Evolutionary conservation across 2,329 filamentous ascomycete species (phyloP).

Genomic region (Stagonosporopsis tanaceti): DNA sequence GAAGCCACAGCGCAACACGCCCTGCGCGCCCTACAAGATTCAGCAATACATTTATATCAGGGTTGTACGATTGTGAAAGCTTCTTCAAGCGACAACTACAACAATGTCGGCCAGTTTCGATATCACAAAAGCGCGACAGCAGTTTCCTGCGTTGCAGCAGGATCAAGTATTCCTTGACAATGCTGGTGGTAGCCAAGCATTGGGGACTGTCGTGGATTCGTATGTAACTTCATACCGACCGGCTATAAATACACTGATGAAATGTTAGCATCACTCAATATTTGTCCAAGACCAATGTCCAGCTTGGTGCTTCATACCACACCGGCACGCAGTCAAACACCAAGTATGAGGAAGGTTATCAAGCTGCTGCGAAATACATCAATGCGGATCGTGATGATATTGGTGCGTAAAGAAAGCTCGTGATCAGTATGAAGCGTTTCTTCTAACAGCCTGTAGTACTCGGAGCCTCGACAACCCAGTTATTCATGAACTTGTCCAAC

Average conservation of each 20-base stretch:
- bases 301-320: slow-evolving; percentile 75
- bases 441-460: slow-evolving; percentile 59
- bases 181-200: slow-evolving; percentile 76
- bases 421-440: too few relatives aligned
- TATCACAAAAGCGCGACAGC: slow-evolving; percentile 62
- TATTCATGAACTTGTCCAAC: slow-evolving; percentile 71
- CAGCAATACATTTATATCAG: not conserved
- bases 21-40: slow-evolving; percentile 7
- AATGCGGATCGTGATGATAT: slow-evolving; percentile 73
- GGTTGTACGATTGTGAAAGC: not conserved
- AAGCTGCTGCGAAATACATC: slow-evolving; percentile 73
- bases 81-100: too few relatives aligned
- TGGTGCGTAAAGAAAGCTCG: slow-evolving; percentile 49
- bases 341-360: slow-evolving; percentile 66
- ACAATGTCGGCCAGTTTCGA: slow-evolving; percentile 56
- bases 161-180: slow-evolving; percentile 80
- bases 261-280: slow-evolving; percentile 66
- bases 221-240: slow-evolving; percentile 48
- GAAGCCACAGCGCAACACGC: slow-evolving; percentile 7
- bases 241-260: not conserved
- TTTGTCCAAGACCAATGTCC: slow-evolving; percentile 73
- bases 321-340: slow-evolving; percentile 67
- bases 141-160: slow-evolving; percentile 73
- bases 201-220: slow-evolving; percentile 72
- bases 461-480: slow-evolving; percentile 77